These are phyloP conservation scores for Biscutella laevigata DNA, from an alignment of 441 rosid genomes.

Conservation along the genomic window DNA sequence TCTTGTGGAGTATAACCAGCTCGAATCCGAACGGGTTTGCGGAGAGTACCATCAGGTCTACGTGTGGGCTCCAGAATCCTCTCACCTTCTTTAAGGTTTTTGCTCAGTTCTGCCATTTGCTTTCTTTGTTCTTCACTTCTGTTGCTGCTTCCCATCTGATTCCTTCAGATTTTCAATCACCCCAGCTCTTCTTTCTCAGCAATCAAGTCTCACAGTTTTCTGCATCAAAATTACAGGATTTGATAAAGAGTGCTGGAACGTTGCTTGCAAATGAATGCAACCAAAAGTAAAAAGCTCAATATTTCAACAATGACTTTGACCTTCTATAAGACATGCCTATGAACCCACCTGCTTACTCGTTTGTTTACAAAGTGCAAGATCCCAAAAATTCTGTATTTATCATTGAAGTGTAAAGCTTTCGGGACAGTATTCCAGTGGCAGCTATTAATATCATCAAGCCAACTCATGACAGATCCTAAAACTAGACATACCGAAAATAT, in stretches of 20 bases:
- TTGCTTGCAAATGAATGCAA: neutral
- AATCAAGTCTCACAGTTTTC: conserved; percentile 1
- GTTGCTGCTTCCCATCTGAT: conserved; percentile 42
- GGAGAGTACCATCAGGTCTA: conserved; percentile 79
- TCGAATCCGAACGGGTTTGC: conserved; percentile 81
- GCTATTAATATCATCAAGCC: neutral
- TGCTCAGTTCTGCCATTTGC: conserved; percentile 61
- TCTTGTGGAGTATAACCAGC: conserved; percentile 80
- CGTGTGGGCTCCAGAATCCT: conserved; percentile 71
- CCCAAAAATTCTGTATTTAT: neutral
- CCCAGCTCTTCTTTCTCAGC: neutral
- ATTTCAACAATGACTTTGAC: conserved; percentile 1
- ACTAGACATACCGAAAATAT: neutral
- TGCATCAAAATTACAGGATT: neutral
- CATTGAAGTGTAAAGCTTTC: conserved; percentile 4
- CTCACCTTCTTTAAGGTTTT: conserved; percentile 95
- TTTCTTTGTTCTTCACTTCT: conserved; percentile 40
- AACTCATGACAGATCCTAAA: conserved; percentile 6
- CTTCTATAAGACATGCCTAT: neutral
- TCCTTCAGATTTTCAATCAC: conserved; percentile 2
- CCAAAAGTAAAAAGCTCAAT: neutral
- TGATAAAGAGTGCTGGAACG: too few species aligned
- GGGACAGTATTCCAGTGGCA: neutral
- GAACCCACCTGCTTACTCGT: too few species aligned
- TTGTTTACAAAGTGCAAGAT: neutral